Evolutionary conservation across 1,284 basidiomycete species (phyloP).

Genomic region (Cryptococcus sp.): DNA sequence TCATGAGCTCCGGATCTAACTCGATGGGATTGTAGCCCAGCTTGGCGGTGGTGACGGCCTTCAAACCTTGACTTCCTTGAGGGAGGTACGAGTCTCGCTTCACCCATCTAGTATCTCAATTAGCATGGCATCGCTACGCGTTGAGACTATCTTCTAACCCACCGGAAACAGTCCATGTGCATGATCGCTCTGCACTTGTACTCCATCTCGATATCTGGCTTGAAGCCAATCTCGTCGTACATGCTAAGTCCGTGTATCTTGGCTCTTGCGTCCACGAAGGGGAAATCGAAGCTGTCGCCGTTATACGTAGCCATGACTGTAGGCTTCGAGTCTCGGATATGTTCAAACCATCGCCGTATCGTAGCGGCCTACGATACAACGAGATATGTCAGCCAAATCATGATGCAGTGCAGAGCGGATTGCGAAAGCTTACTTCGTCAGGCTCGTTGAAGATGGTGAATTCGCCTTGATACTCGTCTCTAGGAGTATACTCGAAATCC

Average conservation of each 20-base stretch:
- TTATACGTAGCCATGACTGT: constrained; percentile 99
- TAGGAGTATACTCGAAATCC: constrained; percentile 98
- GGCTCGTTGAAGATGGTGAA: constrained; percentile 95
- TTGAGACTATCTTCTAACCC: constrained; percentile 9
- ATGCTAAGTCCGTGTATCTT: constrained; percentile 92
- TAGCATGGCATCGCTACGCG: constrained; percentile 7
- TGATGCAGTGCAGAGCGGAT: too few species aligned
- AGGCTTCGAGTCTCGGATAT: constrained; percentile 88
- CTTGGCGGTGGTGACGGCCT: constrained; percentile 96
- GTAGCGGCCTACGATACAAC: constrained; percentile 64
- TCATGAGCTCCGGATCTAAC: constrained; percentile 98
- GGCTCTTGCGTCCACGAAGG: constrained; percentile 88
- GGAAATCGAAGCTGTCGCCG: constrained; percentile 99
- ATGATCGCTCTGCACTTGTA: constrained; percentile 92
- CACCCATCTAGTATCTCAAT: constrained; percentile 67
- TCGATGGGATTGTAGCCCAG: constrained; percentile 97
- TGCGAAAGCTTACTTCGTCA: constrained; percentile 68
- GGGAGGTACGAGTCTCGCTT: constrained; percentile 99
- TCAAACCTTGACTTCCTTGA: constrained; percentile 97
- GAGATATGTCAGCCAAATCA: background rate
- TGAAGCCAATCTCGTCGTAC: constrained; percentile 93
- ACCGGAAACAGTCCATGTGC: constrained; percentile 98
- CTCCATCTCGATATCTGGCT: constrained; percentile 88
- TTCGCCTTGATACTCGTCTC: constrained; percentile 95
- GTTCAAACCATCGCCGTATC: constrained; percentile 87